Base-by-base conservation (phyloP, 352 stramenopile species). In the Phytophthora tubulina region DNA sequence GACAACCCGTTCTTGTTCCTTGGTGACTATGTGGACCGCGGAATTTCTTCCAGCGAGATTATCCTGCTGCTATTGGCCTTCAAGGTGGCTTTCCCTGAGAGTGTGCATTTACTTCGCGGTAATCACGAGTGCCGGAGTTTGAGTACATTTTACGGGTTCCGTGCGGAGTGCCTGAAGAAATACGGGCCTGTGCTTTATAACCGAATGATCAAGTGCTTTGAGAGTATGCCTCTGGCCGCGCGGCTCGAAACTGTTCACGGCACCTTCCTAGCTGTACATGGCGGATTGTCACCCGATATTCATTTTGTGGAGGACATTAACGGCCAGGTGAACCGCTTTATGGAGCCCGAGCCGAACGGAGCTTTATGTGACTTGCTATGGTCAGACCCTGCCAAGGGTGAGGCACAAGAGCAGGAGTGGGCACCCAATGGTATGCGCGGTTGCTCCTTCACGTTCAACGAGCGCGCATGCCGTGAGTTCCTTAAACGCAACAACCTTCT, bases 61-160 rank as follows among this genome's bases (percentile, higher is more conserved):
- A 98, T 99, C 62, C 96, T 98, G 67, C 78, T 99, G 52, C 79
- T 99, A 30, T 75, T 99, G 14, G 93, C 96, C 3, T 99, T 98
- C 78, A 99, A 99, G 74, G 98, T 99, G 58, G 98, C 99, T 79
- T 99, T 99, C 67, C 98, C 98, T 2, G 81, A 98, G 68, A 99
- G 99, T 78, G 98, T 99, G 59, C 99, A 99, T 78, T 80, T 99
- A 31, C 85, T 99, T 32, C 92, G 98, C 52, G 98, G 98, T 4
- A 99, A 99, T 82, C 98, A 99, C 77, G 98, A 99, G 79, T 99
- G 97, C 66, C 95, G 97, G 10, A 99, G 93, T 39, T 98, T 99
- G 38, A 99, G 99, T 79, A 97, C 97, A 67, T 99, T 99, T 72
- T 99, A 99, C 78, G 98, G 98, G n/a, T 99, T 99, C 73, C 99